phyloP scores from a whole-genome alignment of 305 asterid genomes.

The Solanum hybrid region DNA sequence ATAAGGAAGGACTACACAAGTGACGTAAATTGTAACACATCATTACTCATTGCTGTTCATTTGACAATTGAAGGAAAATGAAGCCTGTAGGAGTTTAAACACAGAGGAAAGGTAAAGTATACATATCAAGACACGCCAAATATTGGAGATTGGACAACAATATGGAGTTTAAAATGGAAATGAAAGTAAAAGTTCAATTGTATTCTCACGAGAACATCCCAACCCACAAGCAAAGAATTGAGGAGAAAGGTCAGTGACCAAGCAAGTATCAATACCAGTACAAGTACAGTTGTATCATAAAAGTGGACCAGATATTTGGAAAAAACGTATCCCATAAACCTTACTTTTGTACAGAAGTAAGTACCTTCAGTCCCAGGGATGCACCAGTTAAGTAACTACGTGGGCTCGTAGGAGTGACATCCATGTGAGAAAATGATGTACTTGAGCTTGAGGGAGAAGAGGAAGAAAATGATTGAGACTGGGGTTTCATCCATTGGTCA shows the following conservation, averaged over 20 bases:
- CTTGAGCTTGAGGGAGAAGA: conserved; percentile 52
- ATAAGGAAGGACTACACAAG: background rate
- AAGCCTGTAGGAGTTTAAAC: background rate
- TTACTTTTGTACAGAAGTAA: conserved; percentile 10
- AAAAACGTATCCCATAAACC: background rate
- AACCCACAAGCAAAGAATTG: background rate
- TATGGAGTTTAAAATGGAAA: background rate
- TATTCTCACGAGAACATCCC: background rate
- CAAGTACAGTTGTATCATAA: background rate
- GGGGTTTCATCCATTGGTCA: conserved; percentile 87
- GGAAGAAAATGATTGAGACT: conserved; percentile 35
- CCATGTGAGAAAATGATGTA: conserved; percentile 59
- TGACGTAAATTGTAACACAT: background rate
- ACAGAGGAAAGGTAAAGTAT: background rate
- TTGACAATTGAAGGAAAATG: background rate
- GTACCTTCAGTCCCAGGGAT: conserved; percentile 81
- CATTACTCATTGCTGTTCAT: background rate
- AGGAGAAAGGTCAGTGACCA: background rate
- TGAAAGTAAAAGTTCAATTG: background rate
- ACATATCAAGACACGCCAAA: background rate
- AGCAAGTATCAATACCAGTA: background rate
- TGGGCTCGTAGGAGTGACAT: conserved; percentile 87
- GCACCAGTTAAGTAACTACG: conserved; percentile 57
- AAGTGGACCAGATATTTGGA: conserved; percentile 1
- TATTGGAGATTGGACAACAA: background rate